phyloP scores from a whole-genome alignment of 2,329 filamentous ascomycete species.

The Alternaria brassicicola region DNA sequence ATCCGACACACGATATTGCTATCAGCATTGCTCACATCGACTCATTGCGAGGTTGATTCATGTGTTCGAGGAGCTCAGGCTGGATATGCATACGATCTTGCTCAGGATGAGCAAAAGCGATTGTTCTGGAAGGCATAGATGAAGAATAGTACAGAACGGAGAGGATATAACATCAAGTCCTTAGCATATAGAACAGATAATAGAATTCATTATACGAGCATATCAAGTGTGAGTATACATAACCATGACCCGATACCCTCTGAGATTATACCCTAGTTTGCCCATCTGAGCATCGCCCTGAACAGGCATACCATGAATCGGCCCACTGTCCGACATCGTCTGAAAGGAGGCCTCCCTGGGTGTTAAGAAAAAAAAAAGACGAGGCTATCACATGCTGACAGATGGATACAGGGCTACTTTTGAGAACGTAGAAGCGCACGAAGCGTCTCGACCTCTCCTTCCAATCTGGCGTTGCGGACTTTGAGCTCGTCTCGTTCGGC shows the following conservation, averaged over 20 bases:
- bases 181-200: conserved; percentile 7
- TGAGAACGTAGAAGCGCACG: conserved; percentile 57
- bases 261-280: conserved; percentile 39
- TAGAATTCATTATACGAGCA: conserved; percentile 8
- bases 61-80: not conserved
- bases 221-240: conserved; percentile 18
- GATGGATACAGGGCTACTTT: conserved; percentile 25
- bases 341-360: conserved; percentile 24
- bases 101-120: conserved; percentile 7
- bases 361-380: conserved; percentile 4
- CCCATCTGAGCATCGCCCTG: conserved; percentile 35
- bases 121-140: not conserved
- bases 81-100: not conserved
- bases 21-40: not conserved
- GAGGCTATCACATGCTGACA: conserved; percentile 20
- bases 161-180: not conserved
- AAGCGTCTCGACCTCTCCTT: conserved; percentile 69
- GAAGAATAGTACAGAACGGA: not conserved
- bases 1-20: not conserved
- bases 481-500: conserved; percentile 68
- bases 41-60: conserved; percentile 11
- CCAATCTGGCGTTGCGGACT: conserved; percentile 66
- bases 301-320: conserved; percentile 31
- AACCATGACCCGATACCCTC: conserved; percentile 4
- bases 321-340: conserved; percentile 39